Evolutionary conservation across 2,329 filamentous ascomycete species (phyloP), one percentile per base, ranked within the genome.

Genomic region (Boeremia lycopersici): DNA sequence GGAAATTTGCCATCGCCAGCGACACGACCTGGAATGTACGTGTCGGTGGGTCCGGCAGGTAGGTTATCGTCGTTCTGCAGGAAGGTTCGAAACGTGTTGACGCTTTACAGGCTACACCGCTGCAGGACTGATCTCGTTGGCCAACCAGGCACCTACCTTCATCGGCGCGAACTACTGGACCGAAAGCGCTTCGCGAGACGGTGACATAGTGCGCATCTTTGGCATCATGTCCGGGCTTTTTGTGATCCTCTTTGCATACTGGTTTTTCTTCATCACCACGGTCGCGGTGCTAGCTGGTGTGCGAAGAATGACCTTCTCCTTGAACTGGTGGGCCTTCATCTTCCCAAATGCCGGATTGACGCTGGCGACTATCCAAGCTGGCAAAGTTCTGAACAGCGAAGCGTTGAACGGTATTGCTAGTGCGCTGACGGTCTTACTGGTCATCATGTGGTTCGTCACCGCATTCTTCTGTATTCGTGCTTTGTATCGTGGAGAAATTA

Each of bases 261-360:
- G 80, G 78, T 82, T 82, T 67, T 81, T 81, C 65, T 76, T 74
- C 61, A 75, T 81, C 47, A 73, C 73, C 0, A 72, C 70, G 1
- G 57, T 79, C 0, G 69, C 72, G 2, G 70, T 78, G 9, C n/a
- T 78, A 52, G 28, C 73, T 15, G 72, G 76, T 30, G 56, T 70
- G 9, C 68, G 74, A 13, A 70, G 75, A 11, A 83, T 81, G 67
- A 55, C 55, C 1, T 72, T 72, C 41, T 64, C 68, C 15, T 53
- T 71, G 12, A 70, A 69, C 41, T 72, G 69, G 67, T 89, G 85
- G 85, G 84, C 84, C 6, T 86, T 87, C 70, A 81, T 89, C 30
- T 89, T 88, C 64, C 86, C 86, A 6, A 88, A 88, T 54, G 84
- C 82, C 1, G 86, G 86, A 0, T 82, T 88, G 46, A 84, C 83